Conservation (phyloP, 2,329 filamentous ascomycete genomes). For the Colletotrichum endophyticum region DNA sequence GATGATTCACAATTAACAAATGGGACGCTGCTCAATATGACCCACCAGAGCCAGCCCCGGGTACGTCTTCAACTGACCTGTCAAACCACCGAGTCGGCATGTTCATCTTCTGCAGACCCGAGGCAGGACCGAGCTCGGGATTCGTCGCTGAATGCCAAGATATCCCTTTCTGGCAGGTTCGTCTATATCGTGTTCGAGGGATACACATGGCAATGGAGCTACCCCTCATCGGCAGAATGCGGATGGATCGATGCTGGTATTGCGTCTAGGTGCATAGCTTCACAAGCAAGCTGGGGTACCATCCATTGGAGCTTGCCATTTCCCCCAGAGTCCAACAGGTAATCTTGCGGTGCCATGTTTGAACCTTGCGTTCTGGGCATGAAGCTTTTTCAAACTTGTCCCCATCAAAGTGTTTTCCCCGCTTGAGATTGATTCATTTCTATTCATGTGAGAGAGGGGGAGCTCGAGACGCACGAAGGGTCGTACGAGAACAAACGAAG, state of each 20-base stretch:
- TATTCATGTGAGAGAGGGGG: not conserved
- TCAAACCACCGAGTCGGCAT: not conserved
- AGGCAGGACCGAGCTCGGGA: not conserved
- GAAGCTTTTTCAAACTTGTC: not conserved
- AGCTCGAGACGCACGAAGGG: not conserved
- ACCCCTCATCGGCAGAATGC: conserved; percentile 13
- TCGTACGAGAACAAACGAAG: not conserved
- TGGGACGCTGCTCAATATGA: not conserved
- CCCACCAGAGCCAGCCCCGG: not conserved
- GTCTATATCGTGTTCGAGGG: not conserved
- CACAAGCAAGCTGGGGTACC: not conserved
- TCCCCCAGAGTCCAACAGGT: not conserved
- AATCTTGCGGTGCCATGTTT: not conserved
- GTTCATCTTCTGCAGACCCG: not conserved
- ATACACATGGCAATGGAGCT: not conserved
- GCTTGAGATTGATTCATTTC: not conserved
- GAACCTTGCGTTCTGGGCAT: not conserved
- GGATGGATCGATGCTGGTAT: not conserved
- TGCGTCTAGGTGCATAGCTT: not conserved
- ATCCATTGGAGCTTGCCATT: not conserved
- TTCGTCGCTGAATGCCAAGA: not conserved
- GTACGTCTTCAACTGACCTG: not conserved
- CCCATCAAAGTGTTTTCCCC: not conserved
- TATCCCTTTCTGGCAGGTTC: not conserved
- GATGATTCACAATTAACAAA: not conserved